Percentiles rank a stretch among this genome's conserved stretches.
phyloP scores from a whole-genome alignment of 176 grass and related monocot genomes.

The Carex cristatella region DNA sequence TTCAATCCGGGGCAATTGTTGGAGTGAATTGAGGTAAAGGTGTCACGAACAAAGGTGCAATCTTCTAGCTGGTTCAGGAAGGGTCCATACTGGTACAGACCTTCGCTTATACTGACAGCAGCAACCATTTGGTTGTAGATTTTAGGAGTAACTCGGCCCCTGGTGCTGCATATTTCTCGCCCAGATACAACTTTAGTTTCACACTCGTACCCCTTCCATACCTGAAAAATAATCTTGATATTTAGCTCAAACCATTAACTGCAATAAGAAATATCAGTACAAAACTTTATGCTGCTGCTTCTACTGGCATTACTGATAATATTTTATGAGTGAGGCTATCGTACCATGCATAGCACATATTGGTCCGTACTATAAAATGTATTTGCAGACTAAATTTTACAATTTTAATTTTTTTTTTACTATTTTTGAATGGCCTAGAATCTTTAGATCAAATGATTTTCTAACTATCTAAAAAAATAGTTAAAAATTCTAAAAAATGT shows the following conservation, averaged over 20 bases:
- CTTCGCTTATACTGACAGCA: constrained; percentile 42
- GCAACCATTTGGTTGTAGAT: constrained; percentile 67
- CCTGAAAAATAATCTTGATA: constrained; percentile 37
- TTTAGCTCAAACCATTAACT: background rate
- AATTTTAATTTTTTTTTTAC: too few species aligned
- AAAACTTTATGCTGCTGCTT: background rate
- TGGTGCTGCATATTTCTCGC: constrained; percentile 45
- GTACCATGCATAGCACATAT: too few species aligned
- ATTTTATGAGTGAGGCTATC: too few species aligned
- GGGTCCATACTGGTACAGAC: constrained; percentile 66
- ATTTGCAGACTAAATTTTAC: too few species aligned
- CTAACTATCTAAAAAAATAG: too few species aligned
- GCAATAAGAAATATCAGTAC: background rate
- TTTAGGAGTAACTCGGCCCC: constrained; percentile 47
- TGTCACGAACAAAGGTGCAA: constrained; percentile 78
- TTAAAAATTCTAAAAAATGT: too few species aligned
- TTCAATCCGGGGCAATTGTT: constrained; percentile 71
- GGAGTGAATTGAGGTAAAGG: constrained; percentile 50
- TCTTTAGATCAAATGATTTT: too few species aligned
- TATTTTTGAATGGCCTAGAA: too few species aligned
- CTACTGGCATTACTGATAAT: background rate
- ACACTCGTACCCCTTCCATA: constrained; percentile 53
- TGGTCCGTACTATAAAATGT: too few species aligned
- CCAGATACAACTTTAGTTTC: constrained; percentile 36
- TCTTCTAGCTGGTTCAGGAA: constrained; percentile 77